Evolutionary conservation across 192 early-diverging fungal genomes (phyloP), one percentile per base, ranked within the genome.

Genomic region (Coemansia sp.): DNA sequence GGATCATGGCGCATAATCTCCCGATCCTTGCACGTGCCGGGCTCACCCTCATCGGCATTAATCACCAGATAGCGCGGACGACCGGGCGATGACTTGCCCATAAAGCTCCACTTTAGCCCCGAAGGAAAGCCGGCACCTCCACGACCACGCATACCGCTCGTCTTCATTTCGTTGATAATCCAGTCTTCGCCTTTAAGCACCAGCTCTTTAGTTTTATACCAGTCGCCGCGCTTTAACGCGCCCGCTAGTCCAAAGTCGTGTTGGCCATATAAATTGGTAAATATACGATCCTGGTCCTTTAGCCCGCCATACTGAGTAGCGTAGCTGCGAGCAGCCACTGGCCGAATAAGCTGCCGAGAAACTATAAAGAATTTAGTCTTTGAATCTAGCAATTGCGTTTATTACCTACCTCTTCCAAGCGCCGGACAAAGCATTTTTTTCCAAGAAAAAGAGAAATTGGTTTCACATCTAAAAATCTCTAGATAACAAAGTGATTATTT

Each of bases 131-230:
- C 96, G 53, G 94, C 96, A 64, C 94, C 96, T 65, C 94, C 96
- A 64, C 96, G 91, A 49, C 91, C 89, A 53, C 94, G 83, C 57
- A 96, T 76, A 48, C 93, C 96, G 33, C 93, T 95, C 47, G 83
- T 81, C 81, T 98, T 98, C 82, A 97, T 91, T 81, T 98, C 92
- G 73, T 94, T 85, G 68, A 98, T 84, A 69, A 98, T 98, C 94
- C 94, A 98, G 52, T 92, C 88, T 63, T 93, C 83, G 50, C 96
- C 96, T 77, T 98, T 98, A 43, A 88, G 83, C 40, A 98, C 69
- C 40, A 98, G 87, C 70, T 98, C 94, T 83, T 98, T 98, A 47
- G 96, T 98, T 82, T 94, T 94, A 85, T 95, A 87, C 94, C 94
- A 98, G 81, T 98, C 94, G 50, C 96, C 94, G 53, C 94, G 90